Percentiles rank a stretch among this genome's conserved stretches.
Evolutionary conservation across 2,329 filamentous ascomycete species (phyloP).

Genomic region (Monosporascus ibericus): DNA sequence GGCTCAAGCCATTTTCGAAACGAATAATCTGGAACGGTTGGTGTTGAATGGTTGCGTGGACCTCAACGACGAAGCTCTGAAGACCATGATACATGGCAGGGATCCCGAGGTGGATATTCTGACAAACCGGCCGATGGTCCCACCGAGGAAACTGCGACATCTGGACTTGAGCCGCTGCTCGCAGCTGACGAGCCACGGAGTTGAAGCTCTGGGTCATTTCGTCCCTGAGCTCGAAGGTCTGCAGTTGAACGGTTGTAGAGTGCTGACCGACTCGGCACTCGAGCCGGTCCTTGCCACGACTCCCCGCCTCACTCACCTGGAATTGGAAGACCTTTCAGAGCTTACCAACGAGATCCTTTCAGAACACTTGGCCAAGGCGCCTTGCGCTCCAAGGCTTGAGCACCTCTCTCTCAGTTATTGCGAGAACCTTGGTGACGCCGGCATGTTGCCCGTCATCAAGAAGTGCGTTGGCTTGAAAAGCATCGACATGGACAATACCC

Average conservation of each 20-base stretch:
- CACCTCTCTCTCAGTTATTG: constrained; percentile 90
- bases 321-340: constrained; percentile 77
- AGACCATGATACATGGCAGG: constrained; percentile 67
- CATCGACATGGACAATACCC: constrained; percentile 89
- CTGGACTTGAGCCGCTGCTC: constrained; percentile 78
- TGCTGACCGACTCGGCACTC: constrained; percentile 68
- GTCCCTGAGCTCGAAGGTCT: constrained; percentile 77
- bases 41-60: constrained; percentile 75
- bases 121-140: constrained; percentile 68
- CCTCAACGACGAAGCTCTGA: constrained; percentile 68
- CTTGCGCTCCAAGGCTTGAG: constrained; percentile 64
- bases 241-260: constrained; percentile 71
- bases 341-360: constrained; percentile 70
- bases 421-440: constrained; percentile 74
- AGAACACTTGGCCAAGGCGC: constrained; percentile 67
- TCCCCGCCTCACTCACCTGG: constrained; percentile 75
- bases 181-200: constrained; percentile 63
- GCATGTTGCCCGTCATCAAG: constrained; percentile 78
- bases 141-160: constrained; percentile 72
- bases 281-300: constrained; percentile 67
- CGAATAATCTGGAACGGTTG: constrained; percentile 77
- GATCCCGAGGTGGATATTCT: constrained; percentile 77
- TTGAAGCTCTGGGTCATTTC: constrained; percentile 66
- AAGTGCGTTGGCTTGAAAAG: constrained; percentile 62
- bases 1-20: constrained; percentile 67